Evolutionary conservation across 2,329 filamentous ascomycete genomes (phyloP), one percentile per base, ranked within the genome.

Genomic region (Fusarium papillatum): DNA sequence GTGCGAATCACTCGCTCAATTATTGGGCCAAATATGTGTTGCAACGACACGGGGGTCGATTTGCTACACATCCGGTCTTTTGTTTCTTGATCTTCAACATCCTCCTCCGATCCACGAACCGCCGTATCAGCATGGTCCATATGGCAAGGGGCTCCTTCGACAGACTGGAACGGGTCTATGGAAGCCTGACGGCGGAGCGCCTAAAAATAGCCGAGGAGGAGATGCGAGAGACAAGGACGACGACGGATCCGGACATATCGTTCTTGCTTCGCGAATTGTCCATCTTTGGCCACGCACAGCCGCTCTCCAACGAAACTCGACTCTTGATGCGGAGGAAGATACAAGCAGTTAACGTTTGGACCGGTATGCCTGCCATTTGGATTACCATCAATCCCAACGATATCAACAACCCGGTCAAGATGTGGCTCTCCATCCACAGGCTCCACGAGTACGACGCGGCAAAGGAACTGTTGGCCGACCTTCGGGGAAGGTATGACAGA

Each of bases 1-100:
- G 66, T 31, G 22, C 13, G 36, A 68, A 68, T 34, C 67, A 69
- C 48, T 69, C 48, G n/a, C 68, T 66, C 68, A 61, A 34, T 14
- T 65, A 65, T 9, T 70, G 68, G 68, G 38, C 68, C 34, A 66
- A 41, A 14, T 62, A 63, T 16, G 75, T 85, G 57, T 36, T 74
- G 36, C 65, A 48, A 16, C 41, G 68, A 14, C 66, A 70, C 17
- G 63, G 70, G 19, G 66, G 59, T 14, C 64, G 70, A 48, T 68
- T 71, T 31, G 68, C 71, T 6, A 63, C 55, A 8, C 71, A 73
- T 46, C 60, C 62, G 3, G 65, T 73, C 26, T 73, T 73, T 60
- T 34, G 57, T n/a, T 73, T 73, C 38, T 22, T 73, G 14, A 68
- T 73, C 5, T 73, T 73, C 53, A 73, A 72, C 46, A 68, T 74